Evolutionary conservation across 2,329 filamentous ascomycete species (phyloP).

Genomic region (Fusarium temperatum): DNA sequence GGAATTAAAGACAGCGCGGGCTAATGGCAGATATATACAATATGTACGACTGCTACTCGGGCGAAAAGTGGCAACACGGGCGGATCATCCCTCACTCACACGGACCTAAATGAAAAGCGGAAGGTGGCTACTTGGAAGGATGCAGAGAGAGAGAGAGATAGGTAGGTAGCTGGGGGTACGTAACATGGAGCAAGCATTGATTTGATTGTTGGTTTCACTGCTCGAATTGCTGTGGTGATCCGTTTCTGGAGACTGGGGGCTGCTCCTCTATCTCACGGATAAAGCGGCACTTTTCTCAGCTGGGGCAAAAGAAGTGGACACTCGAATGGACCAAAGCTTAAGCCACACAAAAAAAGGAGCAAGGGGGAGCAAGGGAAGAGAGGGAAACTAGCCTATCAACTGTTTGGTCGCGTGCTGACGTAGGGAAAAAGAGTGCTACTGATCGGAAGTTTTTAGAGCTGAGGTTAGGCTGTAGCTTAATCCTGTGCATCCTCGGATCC

Average conservation of each 20-base stretch:
- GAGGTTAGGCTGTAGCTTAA: background rate
- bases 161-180: background rate
- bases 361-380: background rate
- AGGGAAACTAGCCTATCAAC: conserved; percentile 10
- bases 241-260: background rate
- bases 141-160: background rate
- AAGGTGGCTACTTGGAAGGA: conserved; percentile 20
- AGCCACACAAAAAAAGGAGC: background rate
- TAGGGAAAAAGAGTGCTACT: background rate
- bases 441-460: background rate
- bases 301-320: conserved; percentile 20
- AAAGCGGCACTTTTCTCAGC: conserved; percentile 32
- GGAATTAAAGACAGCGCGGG: background rate
- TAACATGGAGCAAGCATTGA: conserved; percentile 10
- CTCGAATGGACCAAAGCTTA: background rate
- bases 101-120: conserved; percentile 24
- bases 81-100: background rate
- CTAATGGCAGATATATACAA: conserved; percentile 13
- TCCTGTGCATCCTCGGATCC: background rate
- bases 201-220: background rate
- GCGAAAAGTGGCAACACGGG: background rate
- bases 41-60: background rate
- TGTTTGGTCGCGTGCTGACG: conserved; percentile 8
- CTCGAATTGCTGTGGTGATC: conserved; percentile 6
- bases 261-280: conserved; percentile 22